Conservation (phyloP, 805 yeast species). For the Metschnikowia gelsemii region DNA sequence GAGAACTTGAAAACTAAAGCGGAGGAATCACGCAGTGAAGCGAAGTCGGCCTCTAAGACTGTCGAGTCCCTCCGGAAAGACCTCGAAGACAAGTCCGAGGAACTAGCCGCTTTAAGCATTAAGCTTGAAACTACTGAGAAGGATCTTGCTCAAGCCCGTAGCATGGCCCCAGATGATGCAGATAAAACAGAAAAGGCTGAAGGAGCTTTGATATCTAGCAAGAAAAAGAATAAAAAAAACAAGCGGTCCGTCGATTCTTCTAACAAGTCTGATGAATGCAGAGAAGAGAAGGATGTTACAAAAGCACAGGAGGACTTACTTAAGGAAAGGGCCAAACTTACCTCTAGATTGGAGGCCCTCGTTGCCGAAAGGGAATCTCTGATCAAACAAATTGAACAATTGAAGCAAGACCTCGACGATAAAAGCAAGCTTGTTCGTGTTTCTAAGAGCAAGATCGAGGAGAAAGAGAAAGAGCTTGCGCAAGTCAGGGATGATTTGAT, state of each 20-base stretch:
- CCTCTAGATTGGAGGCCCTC: not conserved
- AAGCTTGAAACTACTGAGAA: slow-evolving; percentile 1
- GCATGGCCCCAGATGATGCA: not conserved
- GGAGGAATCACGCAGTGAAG: not conserved
- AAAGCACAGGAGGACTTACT: not conserved
- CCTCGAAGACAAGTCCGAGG: slow-evolving; percentile 2
- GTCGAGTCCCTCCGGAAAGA: slow-evolving; percentile 4
- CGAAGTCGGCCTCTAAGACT: not conserved
- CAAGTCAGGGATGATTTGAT: slow-evolving; percentile 13
- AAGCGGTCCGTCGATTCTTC: not conserved
- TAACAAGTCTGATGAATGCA: not conserved
- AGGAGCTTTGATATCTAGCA: not conserved
- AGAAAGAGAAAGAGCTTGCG: slow-evolving; percentile 19
- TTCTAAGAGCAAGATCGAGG: slow-evolving; percentile 10
- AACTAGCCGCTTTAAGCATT: not conserved
- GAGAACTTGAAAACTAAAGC: not conserved
- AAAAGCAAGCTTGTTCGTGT: not conserved
- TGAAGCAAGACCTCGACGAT: slow-evolving; percentile 10
- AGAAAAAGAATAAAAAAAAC: slow-evolving; percentile 5
- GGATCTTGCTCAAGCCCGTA: slow-evolving; percentile 1
- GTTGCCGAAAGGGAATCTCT: not conserved
- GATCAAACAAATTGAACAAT: slow-evolving; percentile 8
- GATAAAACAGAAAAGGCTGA: not conserved
- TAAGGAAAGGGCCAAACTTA: not conserved
- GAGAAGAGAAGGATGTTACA: not conserved